Base-by-base conservation (phyloP, 2,329 filamentous ascomycete species). In the Trichoderma koningiopsis region DNA sequence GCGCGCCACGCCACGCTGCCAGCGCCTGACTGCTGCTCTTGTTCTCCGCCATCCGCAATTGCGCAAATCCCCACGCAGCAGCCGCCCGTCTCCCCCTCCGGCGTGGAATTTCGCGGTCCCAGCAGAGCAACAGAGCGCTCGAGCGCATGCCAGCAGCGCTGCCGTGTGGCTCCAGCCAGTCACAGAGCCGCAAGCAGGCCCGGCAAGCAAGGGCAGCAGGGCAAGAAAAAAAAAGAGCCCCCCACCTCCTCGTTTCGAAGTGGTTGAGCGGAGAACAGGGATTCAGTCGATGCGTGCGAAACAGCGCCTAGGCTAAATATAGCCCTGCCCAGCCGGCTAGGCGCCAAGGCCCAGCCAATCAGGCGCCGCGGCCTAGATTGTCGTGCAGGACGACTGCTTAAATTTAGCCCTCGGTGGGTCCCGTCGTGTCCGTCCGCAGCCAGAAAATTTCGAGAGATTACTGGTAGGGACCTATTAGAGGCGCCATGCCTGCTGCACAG, bases 321-420 rank as follows among this genome's bases (percentile, higher is more conserved):
- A 79, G 77, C 59, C 68, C 62, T 72, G 64, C 71, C 72, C 73
- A 74, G 72, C 72, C 73, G 72, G 71, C 72, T 74, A 71, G 73
- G 77, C 77, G 77, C 76, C 74, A 77, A 79, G 59, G 29, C 31
- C 52, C 7, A 64, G 52, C 77, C 77, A 79, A 79, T 79, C 74
- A 79, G 33, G 58, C 4, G 5, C 59, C 19, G 37, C 29, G 27
- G 59, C 58, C 69, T 71, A 75, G 74, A 76, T 76, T 77, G 75
- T 72, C 58, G 52, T 70, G 69, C 69, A 70, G 58, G 22, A 58
- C 47, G 68, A 59, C 31, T 65, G 37, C 61, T 70, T 65, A 70
- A 62, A 68, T 70, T 70, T 70, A 68, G 68, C 68, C 57, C 68
- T 61, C 8, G 33, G 61, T 64, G 68, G 67, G 52, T 43, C 68